Conservation (phyloP, 345 rosid species). For the Pistacia integerrima region DNA sequence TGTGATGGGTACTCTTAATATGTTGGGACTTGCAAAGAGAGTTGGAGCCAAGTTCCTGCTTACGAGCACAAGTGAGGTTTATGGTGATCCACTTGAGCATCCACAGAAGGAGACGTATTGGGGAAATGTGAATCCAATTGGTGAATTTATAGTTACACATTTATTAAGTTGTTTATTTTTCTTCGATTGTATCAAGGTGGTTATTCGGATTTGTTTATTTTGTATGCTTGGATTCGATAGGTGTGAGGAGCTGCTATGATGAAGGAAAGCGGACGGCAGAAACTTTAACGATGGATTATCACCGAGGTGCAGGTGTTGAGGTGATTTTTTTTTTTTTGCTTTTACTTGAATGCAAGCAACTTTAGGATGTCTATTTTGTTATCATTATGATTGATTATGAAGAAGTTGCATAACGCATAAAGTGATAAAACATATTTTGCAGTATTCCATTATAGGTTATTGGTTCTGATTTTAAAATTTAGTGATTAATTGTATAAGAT, state of each 20-base stretch:
- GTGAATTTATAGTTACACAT: slow-evolving; percentile 28
- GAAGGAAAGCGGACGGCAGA: slow-evolving; percentile 99
- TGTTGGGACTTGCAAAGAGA: slow-evolving; percentile 99
- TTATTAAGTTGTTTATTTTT: not conserved
- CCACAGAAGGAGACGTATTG: slow-evolving; percentile 98
- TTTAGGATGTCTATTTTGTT: not conserved
- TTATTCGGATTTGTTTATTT: slow-evolving; percentile 3
- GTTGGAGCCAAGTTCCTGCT: slow-evolving; percentile 95
- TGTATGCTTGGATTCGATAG: slow-evolving; percentile 35
- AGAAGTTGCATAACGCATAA: not conserved
- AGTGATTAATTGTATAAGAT: not conserved
- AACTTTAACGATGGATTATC: slow-evolving; percentile 95
- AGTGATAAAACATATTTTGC: not conserved
- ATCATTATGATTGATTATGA: not conserved
- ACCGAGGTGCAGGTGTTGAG: slow-evolving; percentile 95
- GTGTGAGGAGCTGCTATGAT: slow-evolving; percentile 97
- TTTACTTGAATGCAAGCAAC: slow-evolving; percentile 3
- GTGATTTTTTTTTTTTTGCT: slow-evolving; percentile 31
- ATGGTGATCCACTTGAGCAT: slow-evolving; percentile 99
- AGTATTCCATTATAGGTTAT: not conserved
- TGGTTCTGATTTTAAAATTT: not conserved
- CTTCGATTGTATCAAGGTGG: slow-evolving; percentile 4
- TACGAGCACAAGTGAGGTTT: slow-evolving; percentile 98
- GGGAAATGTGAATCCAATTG: slow-evolving; percentile 98
- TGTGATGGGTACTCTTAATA: slow-evolving; percentile 98